phyloP scores from a whole-genome alignment of 208 protist species.

The Crithidia brevicula region DNA sequence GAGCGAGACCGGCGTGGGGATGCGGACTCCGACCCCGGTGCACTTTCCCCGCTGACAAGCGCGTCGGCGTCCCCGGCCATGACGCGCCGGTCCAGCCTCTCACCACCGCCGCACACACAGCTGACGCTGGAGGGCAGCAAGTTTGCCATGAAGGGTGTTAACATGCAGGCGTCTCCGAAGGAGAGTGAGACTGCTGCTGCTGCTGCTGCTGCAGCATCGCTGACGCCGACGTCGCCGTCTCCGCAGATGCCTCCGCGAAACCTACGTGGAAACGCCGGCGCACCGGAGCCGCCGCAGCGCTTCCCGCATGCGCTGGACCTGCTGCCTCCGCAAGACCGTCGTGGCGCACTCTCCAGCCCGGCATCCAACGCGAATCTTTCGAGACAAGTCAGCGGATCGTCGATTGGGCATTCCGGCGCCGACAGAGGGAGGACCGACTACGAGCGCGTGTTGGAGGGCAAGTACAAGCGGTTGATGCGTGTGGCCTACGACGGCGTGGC shows the following conservation, averaged over 20 bases:
- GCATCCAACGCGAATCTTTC: background rate
- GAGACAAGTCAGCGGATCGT: conserved; percentile 9
- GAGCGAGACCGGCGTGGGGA: background rate
- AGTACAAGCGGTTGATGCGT: conserved; percentile 66
- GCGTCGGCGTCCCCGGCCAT: conserved; percentile 6
- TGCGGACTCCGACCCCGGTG: conserved; percentile 10
- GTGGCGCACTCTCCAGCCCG: background rate
- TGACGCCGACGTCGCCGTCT: background rate
- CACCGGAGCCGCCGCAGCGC: conserved; percentile 10
- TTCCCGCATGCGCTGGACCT: background rate
- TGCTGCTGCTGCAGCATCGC: background rate
- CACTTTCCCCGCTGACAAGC: conserved; percentile 16
- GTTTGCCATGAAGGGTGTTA: background rate
- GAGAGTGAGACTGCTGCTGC: background rate
- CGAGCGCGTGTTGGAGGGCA: conserved; percentile 49
- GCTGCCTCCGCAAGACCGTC: conserved; percentile 5
- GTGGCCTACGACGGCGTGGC: conserved; percentile 76
- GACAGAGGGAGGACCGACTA: conserved; percentile 28
- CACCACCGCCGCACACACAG: conserved; percentile 26
- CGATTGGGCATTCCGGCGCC: background rate
- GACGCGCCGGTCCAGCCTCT: background rate
- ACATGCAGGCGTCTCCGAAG: too few relatives aligned
- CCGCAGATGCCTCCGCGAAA: conserved; percentile 6
- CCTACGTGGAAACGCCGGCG: background rate
- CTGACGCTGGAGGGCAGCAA: conserved; percentile 8